These are phyloP conservation scores for Pyrrhoderma noxium DNA, from an alignment of 1,284 basidiomycete species.

Conservation along the genomic window DNA sequence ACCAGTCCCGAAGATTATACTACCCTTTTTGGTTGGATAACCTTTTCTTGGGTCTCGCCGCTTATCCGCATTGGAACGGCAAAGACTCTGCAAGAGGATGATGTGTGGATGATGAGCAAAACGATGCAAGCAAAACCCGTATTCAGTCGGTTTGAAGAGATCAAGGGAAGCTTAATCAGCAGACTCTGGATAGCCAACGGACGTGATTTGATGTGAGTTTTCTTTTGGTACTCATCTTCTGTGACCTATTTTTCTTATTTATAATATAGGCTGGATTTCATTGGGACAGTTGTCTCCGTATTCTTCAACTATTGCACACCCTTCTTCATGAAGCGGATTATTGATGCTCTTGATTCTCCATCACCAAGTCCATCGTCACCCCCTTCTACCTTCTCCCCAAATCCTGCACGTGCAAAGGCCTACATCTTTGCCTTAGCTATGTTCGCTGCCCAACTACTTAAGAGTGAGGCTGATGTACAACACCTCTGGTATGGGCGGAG, in stretches of 20 bases:
- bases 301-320: conserved; percentile 63
- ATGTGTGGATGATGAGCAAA: conserved; percentile 67
- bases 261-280: conserved; percentile 45
- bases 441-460: conserved; percentile 49
- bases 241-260: not conserved
- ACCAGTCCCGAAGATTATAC: conserved; percentile 71
- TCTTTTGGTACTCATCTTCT: not conserved
- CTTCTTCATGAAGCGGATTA: conserved; percentile 51
- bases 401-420: conserved; percentile 44
- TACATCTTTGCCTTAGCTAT: conserved; percentile 69
- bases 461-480: conserved; percentile 67
- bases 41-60: conserved; percentile 72
- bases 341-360: conserved; percentile 21
- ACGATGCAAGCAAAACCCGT: conserved; percentile 61
- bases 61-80: conserved; percentile 54
- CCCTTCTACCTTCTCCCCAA: not conserved
- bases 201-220: conserved; percentile 53
- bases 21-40: conserved; percentile 69
- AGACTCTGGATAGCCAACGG: conserved; percentile 63
- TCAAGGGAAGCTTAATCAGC: conserved; percentile 45
- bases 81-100: conserved; percentile 57
- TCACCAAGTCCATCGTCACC: conserved; percentile 24
- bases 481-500: conserved; percentile 76
- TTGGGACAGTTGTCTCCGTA: conserved; percentile 56
- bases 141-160: conserved; percentile 48